Evolutionary conservation across 1,139 yeast species (phyloP), one percentile per base, ranked within the genome.

Genomic region (Magnusiomyces ingens): DNA sequence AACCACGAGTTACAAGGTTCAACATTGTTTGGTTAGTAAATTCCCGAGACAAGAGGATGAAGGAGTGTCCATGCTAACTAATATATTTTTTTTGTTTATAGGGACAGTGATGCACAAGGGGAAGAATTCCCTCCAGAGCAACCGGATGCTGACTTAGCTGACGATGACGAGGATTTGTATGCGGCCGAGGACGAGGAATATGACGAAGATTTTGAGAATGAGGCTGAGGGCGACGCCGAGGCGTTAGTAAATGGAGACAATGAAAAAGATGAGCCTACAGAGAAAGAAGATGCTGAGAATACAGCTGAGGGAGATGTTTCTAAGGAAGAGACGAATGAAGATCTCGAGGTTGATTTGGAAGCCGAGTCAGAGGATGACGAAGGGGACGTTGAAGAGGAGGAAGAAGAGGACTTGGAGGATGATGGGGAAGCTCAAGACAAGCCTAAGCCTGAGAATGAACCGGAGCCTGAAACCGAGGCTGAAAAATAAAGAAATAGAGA

Each of bases 1-100:
- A 93, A 73, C 99, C 99, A 40, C 77, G 99, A 62, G 99, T 94
- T 43, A 93, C 99, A 10, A 76, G 97, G 62, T 94, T 91, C 71
- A 93, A 93, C 68, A 93, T 93, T 57, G 95, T 90, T 4, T 93
- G 99, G 99, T 62, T 49, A 22, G 63, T 56, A 93, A 84, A 26
- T 5, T 26, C 8, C 8, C 8, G 8, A 26, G 8, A 26, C 8
- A 8, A 26, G 4, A 8, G 8, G 32, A 26, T 8, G 8, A 26
- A 26, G 8, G 32, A 26, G 8, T 26, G n/a, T 26, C 8, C 32
- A 26, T 26, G 32, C 4, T 41, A 3, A 22, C 42, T 37, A 21
- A 26, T 22, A 18, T 11, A 11, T 26, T 32, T 26, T 38, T 15
- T 13, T 29, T 45, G 79, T 59, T 29, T 35, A 13, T 48, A 63